Conservation (phyloP, 176 grass and related monocot genomes). For the Oryza meyeriana region DNA sequence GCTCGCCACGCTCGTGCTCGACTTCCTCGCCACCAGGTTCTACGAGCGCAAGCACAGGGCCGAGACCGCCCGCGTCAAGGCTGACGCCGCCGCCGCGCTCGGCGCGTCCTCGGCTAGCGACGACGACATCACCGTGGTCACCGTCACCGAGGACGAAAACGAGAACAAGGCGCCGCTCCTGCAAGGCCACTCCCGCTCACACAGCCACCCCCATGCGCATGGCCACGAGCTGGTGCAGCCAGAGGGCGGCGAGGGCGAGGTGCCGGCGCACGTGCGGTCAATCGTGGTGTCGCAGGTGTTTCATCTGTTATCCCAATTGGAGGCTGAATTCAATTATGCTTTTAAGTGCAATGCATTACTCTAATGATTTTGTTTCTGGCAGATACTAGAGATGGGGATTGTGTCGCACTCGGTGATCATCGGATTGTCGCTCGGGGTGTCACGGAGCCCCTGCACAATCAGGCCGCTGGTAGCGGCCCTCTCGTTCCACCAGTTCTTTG, state of each 20-base stretch:
- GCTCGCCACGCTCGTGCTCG: constrained; percentile 69
- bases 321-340: not conserved
- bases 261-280: constrained; percentile 53
- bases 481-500: constrained; percentile 93
- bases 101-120: constrained; percentile 40
- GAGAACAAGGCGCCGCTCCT: constrained; percentile 37
- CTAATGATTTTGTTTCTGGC: not conserved
- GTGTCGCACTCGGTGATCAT: constrained; percentile 95
- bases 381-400: constrained; percentile 96
- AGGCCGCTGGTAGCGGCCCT: constrained; percentile 65
- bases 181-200: constrained; percentile 22
- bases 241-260: constrained; percentile 26
- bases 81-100: constrained; percentile 32
- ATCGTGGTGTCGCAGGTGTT: constrained; percentile 87
- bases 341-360: not conserved
- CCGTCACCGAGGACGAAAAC: constrained; percentile 4
- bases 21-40: constrained; percentile 65
- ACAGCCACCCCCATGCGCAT: constrained; percentile 13
- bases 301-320: not conserved
- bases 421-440: constrained; percentile 80
- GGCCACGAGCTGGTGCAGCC: constrained; percentile 8
- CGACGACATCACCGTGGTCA: constrained; percentile 38
- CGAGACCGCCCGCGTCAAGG: constrained; percentile 50
- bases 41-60: constrained; percentile 61
- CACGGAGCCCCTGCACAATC: constrained; percentile 70